A percentile compares a stretch with the other conserved stretches of the same genome.
Conservation (phyloP, 139 green algal species). For the Asterochloris erici region DNA sequence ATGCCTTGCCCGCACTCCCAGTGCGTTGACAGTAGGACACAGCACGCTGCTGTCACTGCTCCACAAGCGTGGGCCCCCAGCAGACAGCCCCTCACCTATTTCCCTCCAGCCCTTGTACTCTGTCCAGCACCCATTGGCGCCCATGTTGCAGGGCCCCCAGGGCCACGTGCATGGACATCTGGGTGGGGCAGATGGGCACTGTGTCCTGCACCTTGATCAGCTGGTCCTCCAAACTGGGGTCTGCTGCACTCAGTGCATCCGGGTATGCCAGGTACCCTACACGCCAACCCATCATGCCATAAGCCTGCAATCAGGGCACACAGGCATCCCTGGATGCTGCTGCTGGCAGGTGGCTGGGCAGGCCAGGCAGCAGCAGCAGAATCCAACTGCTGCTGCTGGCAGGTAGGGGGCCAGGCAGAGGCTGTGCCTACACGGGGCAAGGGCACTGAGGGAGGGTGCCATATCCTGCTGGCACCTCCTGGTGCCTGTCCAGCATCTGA, state of each 20-base stretch:
- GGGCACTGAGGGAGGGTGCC: too few relatives aligned
- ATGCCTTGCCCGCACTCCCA: too few relatives aligned
- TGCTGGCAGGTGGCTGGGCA: too few relatives aligned
- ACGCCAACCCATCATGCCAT: constrained; percentile 81
- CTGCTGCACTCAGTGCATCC: background rate
- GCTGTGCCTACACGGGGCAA: too few relatives aligned
- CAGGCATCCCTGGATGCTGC: too few relatives aligned
- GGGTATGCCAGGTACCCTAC: constrained; percentile 32
- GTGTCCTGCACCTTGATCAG: constrained; percentile 93
- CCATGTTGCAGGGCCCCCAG: constrained; percentile 26
- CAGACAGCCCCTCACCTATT: constrained; percentile 15
- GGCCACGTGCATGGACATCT: constrained; percentile 67
- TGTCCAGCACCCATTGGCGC: constrained; percentile 18
- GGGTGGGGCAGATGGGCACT: constrained; percentile 81
- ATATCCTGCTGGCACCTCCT: too few relatives aligned
- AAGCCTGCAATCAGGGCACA: constrained; percentile 45
- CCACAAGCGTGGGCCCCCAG: background rate
- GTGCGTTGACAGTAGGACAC: background rate
- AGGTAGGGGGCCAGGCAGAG: too few relatives aligned
- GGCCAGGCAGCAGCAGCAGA: too few relatives aligned
- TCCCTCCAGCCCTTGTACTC: constrained; percentile 6
- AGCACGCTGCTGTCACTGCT: background rate
- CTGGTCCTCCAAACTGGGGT: constrained; percentile 31
- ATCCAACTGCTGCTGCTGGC: too few relatives aligned
- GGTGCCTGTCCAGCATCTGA: too few relatives aligned